A percentile compares a stretch with the other conserved stretches of the same genome.
These are phyloP conservation scores for Aspergillus coremiiformis DNA, from an alignment of 495 filamentous ascomycete genomes.

Conservation along the genomic window DNA sequence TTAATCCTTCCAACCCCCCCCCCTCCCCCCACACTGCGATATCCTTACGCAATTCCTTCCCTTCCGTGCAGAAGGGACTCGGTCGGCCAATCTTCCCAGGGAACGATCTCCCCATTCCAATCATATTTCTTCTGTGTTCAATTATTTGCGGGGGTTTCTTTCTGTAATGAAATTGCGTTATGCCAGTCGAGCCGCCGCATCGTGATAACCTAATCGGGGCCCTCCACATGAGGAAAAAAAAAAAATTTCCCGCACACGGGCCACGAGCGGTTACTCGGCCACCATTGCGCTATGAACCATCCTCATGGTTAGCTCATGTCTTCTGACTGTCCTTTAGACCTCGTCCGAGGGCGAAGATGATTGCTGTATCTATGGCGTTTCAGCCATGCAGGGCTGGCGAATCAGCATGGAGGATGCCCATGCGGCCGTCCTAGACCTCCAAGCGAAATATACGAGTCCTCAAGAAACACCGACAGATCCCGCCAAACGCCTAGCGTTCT, in stretches of 20 bases:
- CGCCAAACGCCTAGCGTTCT: constrained; percentile 79
- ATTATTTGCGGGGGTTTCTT: neutral
- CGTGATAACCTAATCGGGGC: constrained; percentile 16
- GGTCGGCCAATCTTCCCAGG: neutral
- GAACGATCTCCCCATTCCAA: neutral
- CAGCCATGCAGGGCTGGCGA: constrained; percentile 99
- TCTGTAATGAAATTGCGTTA: constrained; percentile 3
- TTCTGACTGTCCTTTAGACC: constrained; percentile 45
- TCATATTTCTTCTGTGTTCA: neutral
- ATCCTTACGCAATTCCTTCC: constrained; percentile 14
- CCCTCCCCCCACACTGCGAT: constrained; percentile 32
- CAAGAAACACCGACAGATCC: constrained; percentile 52
- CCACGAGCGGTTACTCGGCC: constrained; percentile 5
- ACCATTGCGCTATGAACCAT: neutral
- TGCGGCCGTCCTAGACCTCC: constrained; percentile 78
- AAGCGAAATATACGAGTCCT: constrained; percentile 51
- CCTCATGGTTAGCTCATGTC: constrained; percentile 8
- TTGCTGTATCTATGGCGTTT: constrained; percentile 83
- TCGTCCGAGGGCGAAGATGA: constrained; percentile 90
- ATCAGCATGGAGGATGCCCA: constrained; percentile 99
- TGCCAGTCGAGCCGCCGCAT: constrained; percentile 7
- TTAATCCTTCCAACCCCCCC: too few relatives aligned
- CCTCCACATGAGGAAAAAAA: constrained; percentile 11
- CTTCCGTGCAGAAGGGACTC: constrained; percentile 4
- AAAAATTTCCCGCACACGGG: constrained; percentile 13